These are phyloP conservation scores for Fraxinus platypoda DNA, from an alignment of 305 asterid genomes.

Conservation along the genomic window DNA sequence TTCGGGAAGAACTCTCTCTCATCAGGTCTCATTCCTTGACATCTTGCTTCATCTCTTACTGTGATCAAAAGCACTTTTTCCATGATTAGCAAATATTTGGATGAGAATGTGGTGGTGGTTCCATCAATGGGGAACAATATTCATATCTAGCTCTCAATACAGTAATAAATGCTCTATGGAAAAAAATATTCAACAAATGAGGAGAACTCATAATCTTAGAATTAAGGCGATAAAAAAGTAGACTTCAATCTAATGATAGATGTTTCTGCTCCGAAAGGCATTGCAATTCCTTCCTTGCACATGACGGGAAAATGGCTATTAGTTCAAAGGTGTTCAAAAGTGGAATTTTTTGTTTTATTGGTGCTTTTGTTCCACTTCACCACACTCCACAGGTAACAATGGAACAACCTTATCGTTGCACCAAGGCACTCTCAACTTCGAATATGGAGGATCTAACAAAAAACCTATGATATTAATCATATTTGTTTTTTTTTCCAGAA, in stretches of 20 bases:
- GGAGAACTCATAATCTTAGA: not conserved
- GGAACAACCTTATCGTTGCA: not conserved
- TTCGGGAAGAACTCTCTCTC: constrained; percentile 65
- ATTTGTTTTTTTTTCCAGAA: not conserved
- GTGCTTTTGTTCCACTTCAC: not conserved
- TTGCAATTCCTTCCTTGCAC: not conserved
- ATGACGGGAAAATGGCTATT: not conserved
- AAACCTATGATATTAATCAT: not conserved
- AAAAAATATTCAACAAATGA: not conserved
- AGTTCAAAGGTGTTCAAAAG: not conserved
- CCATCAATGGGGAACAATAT: not conserved
- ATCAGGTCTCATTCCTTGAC: constrained; percentile 50
- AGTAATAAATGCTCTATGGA: not conserved
- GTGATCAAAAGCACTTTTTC: not conserved
- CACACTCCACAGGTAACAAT: not conserved
- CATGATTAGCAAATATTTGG: not conserved
- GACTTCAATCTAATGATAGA: not conserved
- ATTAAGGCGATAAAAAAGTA: not conserved
- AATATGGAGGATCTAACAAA: not conserved
- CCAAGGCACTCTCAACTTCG: not conserved
- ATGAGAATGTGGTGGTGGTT: not conserved
- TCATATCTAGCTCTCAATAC: not conserved
- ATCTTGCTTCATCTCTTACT: constrained; percentile 15
- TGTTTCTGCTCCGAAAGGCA: not conserved
- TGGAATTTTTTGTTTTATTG: not conserved